Evolutionary conservation across 306 rosid genomes (phyloP), one percentile per base, ranked within the genome.

Genomic region (Castanopsis chinensis): DNA sequence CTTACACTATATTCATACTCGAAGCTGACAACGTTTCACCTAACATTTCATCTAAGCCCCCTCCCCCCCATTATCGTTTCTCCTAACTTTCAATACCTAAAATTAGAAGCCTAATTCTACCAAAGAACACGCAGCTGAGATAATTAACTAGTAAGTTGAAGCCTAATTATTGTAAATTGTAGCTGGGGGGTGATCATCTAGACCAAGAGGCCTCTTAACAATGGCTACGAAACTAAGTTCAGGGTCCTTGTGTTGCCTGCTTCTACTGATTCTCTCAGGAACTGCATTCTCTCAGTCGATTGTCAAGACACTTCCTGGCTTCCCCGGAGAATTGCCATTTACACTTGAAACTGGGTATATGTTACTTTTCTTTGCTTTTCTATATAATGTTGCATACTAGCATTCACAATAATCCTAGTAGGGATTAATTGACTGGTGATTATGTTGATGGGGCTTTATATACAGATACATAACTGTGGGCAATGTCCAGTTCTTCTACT

Each of bases 381-480:
- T 49, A 49, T 49, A 12, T 49, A 49, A 12, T 49, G 53, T 49
- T 12, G 53, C 53, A 3, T 49, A 3, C 17, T 11, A 49, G 53
- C 17, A 3, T 41, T 41, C 45, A 41, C 45, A 41, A 2, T 49
- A 33, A 58, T 58, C 15, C 12, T 58, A 3, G 10, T 2, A 9
- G 25, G 25, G 25, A 59, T 23, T 59, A 59, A 59, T 59, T 59
- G 65, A 59, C 32, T 23, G 65, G 65, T 5, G 18, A 59, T 59
- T 25, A 23, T 59, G 65, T 21, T 59, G 15, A 59, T 3, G 65
- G 17, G 17, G 10, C 1, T 15, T 4, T 30, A 2, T 37, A 25
- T 19, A 5, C 55, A 78, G 81, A 63, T 78, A 78, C 70, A 55
- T 69, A 21, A 78, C 57, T 25, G 81, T 78, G 55, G 81, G 25